Conservation (phyloP, 345 rosid species). For the Reutealis trisperma region DNA sequence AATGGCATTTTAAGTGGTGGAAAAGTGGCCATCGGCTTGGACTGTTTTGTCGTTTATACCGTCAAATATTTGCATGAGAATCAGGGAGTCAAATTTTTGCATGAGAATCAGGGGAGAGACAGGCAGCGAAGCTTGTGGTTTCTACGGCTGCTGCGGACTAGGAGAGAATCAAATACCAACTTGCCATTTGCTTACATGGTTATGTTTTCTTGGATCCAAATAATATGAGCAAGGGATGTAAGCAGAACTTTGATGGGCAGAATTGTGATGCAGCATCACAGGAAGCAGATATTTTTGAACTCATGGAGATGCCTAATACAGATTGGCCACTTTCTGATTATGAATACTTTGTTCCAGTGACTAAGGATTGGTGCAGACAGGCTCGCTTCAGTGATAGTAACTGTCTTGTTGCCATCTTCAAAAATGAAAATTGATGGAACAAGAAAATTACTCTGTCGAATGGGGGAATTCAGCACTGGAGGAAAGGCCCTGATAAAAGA, state of each 20-base stretch:
- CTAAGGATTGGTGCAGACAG: constrained; percentile 43
- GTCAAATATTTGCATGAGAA: constrained; percentile 36
- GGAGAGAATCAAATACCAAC: constrained; percentile 39
- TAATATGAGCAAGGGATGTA: constrained; percentile 45
- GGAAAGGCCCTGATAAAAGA: constrained; percentile 43
- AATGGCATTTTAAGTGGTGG: neutral
- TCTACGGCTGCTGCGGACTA: constrained; percentile 48
- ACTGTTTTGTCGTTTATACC: constrained; percentile 28
- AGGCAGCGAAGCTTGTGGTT: constrained; percentile 60
- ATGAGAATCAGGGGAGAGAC: neutral
- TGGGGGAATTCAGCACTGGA: constrained; percentile 18
- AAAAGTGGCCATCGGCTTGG: constrained; percentile 38
- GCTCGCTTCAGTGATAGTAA: constrained; percentile 54
- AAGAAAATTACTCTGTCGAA: constrained; percentile 50
- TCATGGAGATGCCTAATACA: constrained; percentile 19
- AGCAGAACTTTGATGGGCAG: constrained; percentile 33
- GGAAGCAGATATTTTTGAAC: constrained; percentile 27
- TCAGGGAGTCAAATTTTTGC: constrained; percentile 40
- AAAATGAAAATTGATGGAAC: constrained; percentile 40
- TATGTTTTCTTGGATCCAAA: constrained; percentile 39
- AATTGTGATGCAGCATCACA: constrained; percentile 31
- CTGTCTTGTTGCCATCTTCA: constrained; percentile 47
- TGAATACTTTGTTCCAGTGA: constrained; percentile 5
- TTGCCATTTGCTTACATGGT: constrained; percentile 46
- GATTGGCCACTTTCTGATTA: constrained; percentile 47